These are phyloP conservation scores for Leucosporidium scottii DNA, from an alignment of 768 basidiomycete species.

Conservation along the genomic window DNA sequence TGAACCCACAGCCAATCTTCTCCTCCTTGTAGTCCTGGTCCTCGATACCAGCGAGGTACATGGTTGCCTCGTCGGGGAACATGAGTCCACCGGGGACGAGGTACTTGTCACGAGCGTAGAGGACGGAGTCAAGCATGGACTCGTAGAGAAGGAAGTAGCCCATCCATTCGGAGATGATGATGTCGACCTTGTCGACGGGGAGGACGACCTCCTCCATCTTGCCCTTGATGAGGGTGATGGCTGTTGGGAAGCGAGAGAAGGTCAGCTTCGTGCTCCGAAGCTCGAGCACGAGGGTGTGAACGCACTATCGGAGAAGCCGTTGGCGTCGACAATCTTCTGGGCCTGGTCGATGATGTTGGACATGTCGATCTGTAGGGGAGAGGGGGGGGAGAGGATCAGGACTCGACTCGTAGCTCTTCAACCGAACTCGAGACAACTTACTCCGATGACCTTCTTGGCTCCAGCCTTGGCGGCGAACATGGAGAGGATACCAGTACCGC, in stretches of 20 bases:
- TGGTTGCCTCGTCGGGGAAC: conserved; percentile 88
- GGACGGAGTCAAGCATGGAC: conserved; percentile 97
- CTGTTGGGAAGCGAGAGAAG: conserved; percentile 44
- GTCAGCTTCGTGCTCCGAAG: neutral
- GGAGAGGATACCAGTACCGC: conserved; percentile 85
- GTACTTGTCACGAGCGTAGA: conserved; percentile 93
- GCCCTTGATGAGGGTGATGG: conserved; percentile 91
- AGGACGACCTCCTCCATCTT: conserved; percentile 90
- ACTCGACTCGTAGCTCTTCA: neutral
- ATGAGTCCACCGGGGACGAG: conserved; percentile 79
- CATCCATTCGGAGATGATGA: conserved; percentile 99
- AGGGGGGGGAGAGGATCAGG: neutral
- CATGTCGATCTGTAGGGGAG: conserved; percentile 77
- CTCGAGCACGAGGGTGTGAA: conserved; percentile 16
- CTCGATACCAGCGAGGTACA: conserved; percentile 95
- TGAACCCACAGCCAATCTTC: conserved; percentile 88
- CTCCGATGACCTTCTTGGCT: conserved; percentile 40
- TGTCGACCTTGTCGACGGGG: conserved; percentile 87
- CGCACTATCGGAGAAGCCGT: conserved; percentile 91
- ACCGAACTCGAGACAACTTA: neutral
- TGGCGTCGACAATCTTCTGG: conserved; percentile 89
- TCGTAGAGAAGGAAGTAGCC: conserved; percentile 97
- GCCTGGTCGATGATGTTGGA: conserved; percentile 99
- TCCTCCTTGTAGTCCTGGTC: conserved; percentile 99
- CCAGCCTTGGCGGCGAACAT: conserved; percentile 41